Base-by-base conservation (phyloP, 2,329 filamentous ascomycete genomes). In the Sclerotiophoma versabilis region DNA sequence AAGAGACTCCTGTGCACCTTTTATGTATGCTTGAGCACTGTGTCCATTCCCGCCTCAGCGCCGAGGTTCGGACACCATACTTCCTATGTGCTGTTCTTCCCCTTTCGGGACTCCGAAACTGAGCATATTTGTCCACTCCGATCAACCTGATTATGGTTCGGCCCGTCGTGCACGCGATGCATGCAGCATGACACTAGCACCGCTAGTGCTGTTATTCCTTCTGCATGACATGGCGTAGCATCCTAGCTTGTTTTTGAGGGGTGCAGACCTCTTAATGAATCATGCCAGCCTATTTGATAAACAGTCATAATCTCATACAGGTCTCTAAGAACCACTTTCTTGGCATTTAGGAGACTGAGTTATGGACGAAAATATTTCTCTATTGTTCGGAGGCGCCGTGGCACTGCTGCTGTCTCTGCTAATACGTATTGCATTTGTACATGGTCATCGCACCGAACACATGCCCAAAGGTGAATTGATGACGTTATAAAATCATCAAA, bases 351-450 rank as follows among this genome's bases (percentile, higher is more conserved):
- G n/a, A n/a, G 30, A 45, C 14, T 25, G 1, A 23, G 17, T 36
- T 12, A 36, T 34, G 29, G 22, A 19, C 15, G 22, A 34, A 4
- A 45, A 45, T 34, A n/a, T 22, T 12, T 11, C 17, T 45, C n/a
- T 45, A 14, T 17, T 45, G 10, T 45, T 45, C 20, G 30, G 42
- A 30, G 22, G 22, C 20, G 30, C 20, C 4, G 22, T 34, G 30
- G 30, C 22, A 34, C 30, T 34, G 30, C 29, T 45, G 30, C n/a
- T 45, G 30, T 45, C 15, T 36, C 22, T 45, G 22, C n/a, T 45
- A 3, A 34, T 45, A 34, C 29, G 42, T 17, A 26, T 14, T 36
- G 42, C 42, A 25, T 34, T 45, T 45, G 29, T 45, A n/a, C 14
- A 45, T 34, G 42, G 42, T 7, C 30, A 45, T 19, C 42, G 42